Conservation (phyloP, 306 rosid species). For the Cyamopsis tetragonoloba region DNA sequence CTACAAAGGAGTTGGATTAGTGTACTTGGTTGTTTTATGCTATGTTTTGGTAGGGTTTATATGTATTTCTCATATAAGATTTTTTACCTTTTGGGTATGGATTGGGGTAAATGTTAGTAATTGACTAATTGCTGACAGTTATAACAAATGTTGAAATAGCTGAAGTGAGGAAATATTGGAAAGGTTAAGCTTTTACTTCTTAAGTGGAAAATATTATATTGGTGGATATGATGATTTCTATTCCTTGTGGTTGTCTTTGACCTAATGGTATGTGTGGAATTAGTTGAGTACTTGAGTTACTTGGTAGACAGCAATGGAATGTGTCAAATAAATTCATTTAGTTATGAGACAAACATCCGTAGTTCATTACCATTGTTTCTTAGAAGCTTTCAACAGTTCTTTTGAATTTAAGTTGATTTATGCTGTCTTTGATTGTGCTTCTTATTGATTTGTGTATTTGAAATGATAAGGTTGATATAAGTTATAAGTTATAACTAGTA, state of each 20-base stretch:
- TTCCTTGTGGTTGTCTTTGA: background rate
- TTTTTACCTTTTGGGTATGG: background rate
- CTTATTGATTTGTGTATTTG: background rate
- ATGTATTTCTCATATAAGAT: background rate
- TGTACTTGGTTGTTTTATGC: background rate
- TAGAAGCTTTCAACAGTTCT: background rate
- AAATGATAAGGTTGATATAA: constrained; percentile 10
- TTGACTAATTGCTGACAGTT: background rate
- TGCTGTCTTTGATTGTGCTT: background rate
- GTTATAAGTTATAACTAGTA: too few species aligned
- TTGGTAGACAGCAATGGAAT: too few species aligned
- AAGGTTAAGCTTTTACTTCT: background rate
- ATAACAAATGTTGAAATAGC: background rate
- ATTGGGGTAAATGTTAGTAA: background rate
- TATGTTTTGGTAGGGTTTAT: background rate
- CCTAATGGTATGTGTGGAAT: background rate
- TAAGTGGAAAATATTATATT: background rate
- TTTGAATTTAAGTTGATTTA: constrained; percentile 4
- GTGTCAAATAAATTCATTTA: too few species aligned
- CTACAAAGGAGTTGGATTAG: background rate
- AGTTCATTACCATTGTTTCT: background rate
- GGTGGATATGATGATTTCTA: background rate
- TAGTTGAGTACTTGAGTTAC: too few species aligned
- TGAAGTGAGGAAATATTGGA: background rate
- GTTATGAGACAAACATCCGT: too few species aligned